A percentile compares a stretch with the other conserved stretches of the same genome.
These are phyloP conservation scores for Stephania japonica DNA, from an alignment of 164 flowering plant species.

Conservation along the genomic window DNA sequence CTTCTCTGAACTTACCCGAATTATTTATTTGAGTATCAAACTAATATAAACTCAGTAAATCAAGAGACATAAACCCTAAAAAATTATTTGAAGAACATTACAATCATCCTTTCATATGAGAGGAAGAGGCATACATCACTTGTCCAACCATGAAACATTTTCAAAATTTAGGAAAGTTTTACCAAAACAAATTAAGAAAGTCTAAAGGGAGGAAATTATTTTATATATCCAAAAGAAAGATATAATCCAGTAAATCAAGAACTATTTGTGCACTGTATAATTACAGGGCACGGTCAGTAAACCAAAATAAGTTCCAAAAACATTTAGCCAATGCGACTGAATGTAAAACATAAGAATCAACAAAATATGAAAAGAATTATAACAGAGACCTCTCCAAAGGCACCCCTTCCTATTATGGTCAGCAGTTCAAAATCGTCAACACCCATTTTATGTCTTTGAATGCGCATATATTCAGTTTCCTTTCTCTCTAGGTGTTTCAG, in stretches of 20 bases:
- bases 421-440: constrained; percentile 46
- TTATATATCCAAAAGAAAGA: neutral
- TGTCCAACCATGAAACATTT: neutral
- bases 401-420: constrained; percentile 48
- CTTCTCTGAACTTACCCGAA: too few relatives aligned
- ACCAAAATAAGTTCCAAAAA: neutral
- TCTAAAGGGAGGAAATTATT: neutral
- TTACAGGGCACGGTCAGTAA: neutral
- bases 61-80: too few relatives aligned
- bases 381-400: constrained; percentile 41
- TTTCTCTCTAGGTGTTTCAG: constrained; percentile 37
- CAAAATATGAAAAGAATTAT: neutral
- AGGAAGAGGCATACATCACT: neutral
- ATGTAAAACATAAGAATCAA: neutral
- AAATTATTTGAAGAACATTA: neutral
- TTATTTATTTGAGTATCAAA: too few relatives aligned
- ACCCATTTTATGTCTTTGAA: constrained; percentile 47
- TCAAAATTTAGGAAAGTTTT: neutral
- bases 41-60: too few relatives aligned
- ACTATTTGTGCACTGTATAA: neutral
- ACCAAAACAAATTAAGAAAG: neutral
- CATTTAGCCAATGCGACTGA: neutral
- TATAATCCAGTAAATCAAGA: neutral
- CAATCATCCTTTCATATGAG: neutral
- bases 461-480: constrained; percentile 51